Conservation (phyloP, 1,139 yeast genomes). For the Hanseniaspora uvarum region DNA sequence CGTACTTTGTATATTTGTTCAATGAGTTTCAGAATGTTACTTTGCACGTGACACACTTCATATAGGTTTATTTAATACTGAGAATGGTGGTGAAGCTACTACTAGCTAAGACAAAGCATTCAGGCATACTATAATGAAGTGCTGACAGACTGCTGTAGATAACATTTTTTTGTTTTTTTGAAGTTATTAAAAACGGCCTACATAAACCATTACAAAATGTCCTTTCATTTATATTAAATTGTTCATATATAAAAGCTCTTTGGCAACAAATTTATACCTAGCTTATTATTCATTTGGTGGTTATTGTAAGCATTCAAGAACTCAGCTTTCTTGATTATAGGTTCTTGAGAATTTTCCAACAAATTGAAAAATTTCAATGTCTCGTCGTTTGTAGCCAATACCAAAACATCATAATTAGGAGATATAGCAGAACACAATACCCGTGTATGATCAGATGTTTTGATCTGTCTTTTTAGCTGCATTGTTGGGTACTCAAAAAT, state of each 20-base stretch:
- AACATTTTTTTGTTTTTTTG: too few species aligned
- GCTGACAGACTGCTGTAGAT: too few species aligned
- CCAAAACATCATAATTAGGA: slow-evolving; percentile 50
- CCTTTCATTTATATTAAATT: not conserved
- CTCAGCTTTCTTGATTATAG: slow-evolving; percentile 33
- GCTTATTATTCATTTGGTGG: slow-evolving; percentile 38
- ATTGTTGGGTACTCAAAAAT: slow-evolving; percentile 61
- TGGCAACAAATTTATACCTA: not conserved
- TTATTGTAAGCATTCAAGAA: slow-evolving; percentile 45
- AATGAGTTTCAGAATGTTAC: too few species aligned
- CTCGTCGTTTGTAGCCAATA: slow-evolving; percentile 68
- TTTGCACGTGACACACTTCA: too few species aligned
- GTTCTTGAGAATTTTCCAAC: slow-evolving; percentile 41
- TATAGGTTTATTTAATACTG: too few species aligned
- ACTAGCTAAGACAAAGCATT: too few species aligned
- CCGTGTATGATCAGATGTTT: slow-evolving; percentile 45
- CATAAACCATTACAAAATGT: too few species aligned
- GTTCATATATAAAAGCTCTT: not conserved
- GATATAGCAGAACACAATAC: slow-evolving; percentile 57
- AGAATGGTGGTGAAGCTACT: too few species aligned
- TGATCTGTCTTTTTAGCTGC: slow-evolving; percentile 41
- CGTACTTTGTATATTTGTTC: too few species aligned
- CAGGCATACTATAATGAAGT: too few species aligned
- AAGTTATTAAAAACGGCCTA: too few species aligned
- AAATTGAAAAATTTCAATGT: slow-evolving; percentile 62